Evolutionary conservation across 441 rosid genomes (phyloP), one percentile per base, ranked within the genome.

Genomic region (Daphne laureola): DNA sequence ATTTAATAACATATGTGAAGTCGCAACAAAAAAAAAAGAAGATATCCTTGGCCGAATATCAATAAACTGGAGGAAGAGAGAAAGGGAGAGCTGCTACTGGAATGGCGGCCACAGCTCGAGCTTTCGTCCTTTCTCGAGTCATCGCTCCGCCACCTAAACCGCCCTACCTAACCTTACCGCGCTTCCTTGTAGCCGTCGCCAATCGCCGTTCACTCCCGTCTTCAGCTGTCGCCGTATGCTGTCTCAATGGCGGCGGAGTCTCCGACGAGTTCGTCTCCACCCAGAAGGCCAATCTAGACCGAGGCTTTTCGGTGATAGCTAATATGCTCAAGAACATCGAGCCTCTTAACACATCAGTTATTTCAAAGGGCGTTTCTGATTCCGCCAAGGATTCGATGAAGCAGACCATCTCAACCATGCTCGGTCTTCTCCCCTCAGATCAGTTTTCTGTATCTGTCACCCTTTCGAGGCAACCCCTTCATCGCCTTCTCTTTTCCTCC

Each of bases 351-450:
- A 78, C 67, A 4, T 72, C 82, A 55, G 86, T 75, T n/a, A 73
- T 86, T 62, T 82, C 95, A 35, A 79, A 84, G 75, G 78, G 83
- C 49, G 66, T 90, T 60, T 90, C 97, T 51, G 87, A 79, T 72
- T 75, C 87, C 44, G 83, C 95, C 16, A 84, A 73, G 80, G 93
- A 76, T 26, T 82, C 95, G 0, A 84, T 86, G 93, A 90, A 86
- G 72, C 84, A 76, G 75, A 86, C 95, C 54, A 79, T 90, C 48
- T 86, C 95, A 0, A 62, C 87, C 44, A 90, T 90, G 93, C 84
- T 90, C 0, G 97, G 97, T 0, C 72, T 90, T 51, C 89, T 90
- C n/a, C 97, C 97, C 17, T 90, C 95, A 7, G 86, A 82, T 67
- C 93, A 79, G 14, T 86, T 90, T 70, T 53, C 81, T 51, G 87